Conservation (phyloP, 306 rosid genomes). For the Castanospermum australe region DNA sequence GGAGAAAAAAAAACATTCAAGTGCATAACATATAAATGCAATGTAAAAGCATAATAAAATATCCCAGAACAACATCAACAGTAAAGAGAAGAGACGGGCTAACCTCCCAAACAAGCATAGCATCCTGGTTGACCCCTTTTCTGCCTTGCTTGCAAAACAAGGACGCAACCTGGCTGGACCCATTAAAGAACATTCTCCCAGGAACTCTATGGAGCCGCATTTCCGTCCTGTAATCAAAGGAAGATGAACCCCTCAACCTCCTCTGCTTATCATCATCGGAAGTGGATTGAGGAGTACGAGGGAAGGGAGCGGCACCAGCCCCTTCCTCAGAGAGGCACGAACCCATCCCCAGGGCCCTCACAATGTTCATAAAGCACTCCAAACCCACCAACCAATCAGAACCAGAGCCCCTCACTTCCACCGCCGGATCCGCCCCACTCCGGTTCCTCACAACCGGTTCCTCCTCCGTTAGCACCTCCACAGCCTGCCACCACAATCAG, state of each 20-base stretch:
- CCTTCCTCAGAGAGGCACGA: slow-evolving; percentile 58
- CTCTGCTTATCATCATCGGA: slow-evolving; percentile 43
- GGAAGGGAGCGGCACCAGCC: slow-evolving; percentile 33
- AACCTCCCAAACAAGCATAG: slow-evolving; percentile 99
- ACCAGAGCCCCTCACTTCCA: slow-evolving; percentile 54
- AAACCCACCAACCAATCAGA: slow-evolving; percentile 63
- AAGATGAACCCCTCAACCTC: slow-evolving; percentile 37
- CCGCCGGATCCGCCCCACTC: slow-evolving; percentile 59
- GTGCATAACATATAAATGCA: not conserved
- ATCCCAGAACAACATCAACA: not conserved
- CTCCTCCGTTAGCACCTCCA: slow-evolving; percentile 23
- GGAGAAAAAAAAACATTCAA: not conserved
- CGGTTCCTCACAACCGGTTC: slow-evolving; percentile 23
- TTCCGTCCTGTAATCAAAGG: slow-evolving; percentile 43
- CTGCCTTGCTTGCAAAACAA: slow-evolving; percentile 80
- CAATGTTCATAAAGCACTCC: slow-evolving; percentile 79
- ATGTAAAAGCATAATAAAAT: not conserved
- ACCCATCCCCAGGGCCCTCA: slow-evolving; percentile 96
- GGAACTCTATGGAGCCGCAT: slow-evolving; percentile 52
- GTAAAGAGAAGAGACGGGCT: slow-evolving; percentile 1
- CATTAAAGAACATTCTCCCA: slow-evolving; percentile 70
- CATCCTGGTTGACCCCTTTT: slow-evolving; percentile 93
- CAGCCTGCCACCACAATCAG: slow-evolving; percentile 32
- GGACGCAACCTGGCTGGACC: slow-evolving; percentile 68
- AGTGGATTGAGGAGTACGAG: slow-evolving; percentile 39